Evolutionary conservation across 139 green algal species (phyloP), one percentile per base, ranked within the genome.

Genomic region (Chlorella sp.): DNA sequence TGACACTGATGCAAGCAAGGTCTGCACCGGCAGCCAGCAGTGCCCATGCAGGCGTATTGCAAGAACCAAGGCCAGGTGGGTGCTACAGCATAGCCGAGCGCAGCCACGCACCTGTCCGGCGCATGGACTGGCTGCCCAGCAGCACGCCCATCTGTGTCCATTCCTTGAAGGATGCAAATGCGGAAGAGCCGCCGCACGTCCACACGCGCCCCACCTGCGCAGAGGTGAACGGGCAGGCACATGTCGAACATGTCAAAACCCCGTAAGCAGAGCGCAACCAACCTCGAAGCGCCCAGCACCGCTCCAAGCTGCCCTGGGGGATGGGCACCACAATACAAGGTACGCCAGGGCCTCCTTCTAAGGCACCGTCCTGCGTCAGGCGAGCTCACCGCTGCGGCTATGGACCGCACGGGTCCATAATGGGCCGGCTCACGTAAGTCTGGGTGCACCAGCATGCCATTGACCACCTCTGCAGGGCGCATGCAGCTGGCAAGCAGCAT

Each of bases 141-240:
- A 43, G 40, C 40, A 56, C 70, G 19, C 90, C 90, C 0, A 40
- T 19, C 46, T 79, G 60, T 4, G 54, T 78, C 90, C 90, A 93
- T 80, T 93, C 80, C 43, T 77, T 80, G 69, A 93, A 83, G 6
- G 65, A 73, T 17, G 85, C 80, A 69, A 82, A 76, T 13, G 76
- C 70, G 30, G 40, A 17, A 17, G n/a, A 70, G 32, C 90, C 86
- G 26, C 90, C 90, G 34, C 76, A 74, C 6, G 89, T 92, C 83
- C 80, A 92, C 38, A 93, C 83, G 2, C 87, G 70, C 9, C 79
- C 77, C 32, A 20, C 24, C 51, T 60, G 51, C 51, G 51, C 51
- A 24, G 24, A 60, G 51, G 9, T 60, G 51, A 26, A 16, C 24
- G 46, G 11, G 11, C 11, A 54, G 46, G 46, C 46, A 11, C n/a